phyloP scores from a whole-genome alignment of 1,139 yeast genomes.

The Candida sp. region DNA sequence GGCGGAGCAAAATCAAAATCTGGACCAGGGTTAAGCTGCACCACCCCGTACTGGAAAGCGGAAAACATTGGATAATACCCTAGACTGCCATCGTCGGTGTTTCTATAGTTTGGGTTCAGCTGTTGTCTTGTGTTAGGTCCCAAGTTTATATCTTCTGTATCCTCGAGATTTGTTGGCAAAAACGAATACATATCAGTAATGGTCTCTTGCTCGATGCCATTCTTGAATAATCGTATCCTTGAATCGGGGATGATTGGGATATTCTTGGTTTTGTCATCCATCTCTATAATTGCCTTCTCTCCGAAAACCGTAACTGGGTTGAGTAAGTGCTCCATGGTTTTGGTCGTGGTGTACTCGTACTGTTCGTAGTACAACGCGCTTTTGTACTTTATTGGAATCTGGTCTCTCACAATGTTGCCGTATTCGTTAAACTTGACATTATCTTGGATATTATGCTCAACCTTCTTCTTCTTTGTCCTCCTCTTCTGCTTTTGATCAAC shows the following conservation, averaged over 20 bases:
- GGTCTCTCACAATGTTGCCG: conserved; percentile 67
- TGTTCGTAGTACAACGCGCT: conserved; percentile 84
- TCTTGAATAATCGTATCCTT: conserved; percentile 69
- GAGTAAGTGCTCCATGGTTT: conserved; percentile 74
- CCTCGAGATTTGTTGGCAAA: conserved; percentile 54
- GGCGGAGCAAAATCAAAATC: conserved; percentile 54
- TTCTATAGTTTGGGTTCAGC: conserved; percentile 51
- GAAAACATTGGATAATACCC: conserved; percentile 95
- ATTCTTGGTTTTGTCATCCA: conserved; percentile 26
- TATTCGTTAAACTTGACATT: conserved; percentile 24
- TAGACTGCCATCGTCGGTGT: conserved; percentile 77
- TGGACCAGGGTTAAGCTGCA: conserved; percentile 72
- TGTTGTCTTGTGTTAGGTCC: conserved; percentile 45
- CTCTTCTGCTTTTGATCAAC: conserved; percentile 15
- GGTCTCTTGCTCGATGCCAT: conserved; percentile 67
- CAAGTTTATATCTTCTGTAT: conserved; percentile 25
- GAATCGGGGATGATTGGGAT: conserved; percentile 59
- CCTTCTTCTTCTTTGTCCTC: conserved; percentile 19
- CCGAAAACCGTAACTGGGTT: conserved; percentile 78
- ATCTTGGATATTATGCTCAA: conserved; percentile 17
- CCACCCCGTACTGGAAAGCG: conserved; percentile 81
- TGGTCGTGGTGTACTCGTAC: conserved; percentile 80
- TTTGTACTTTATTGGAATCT: conserved; percentile 86
- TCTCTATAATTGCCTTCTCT: conserved; percentile 55
- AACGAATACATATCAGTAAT: conserved; percentile 76